Conservation (phyloP, 768 basidiomycete genomes). For the Sarcodon sp. region DNA sequence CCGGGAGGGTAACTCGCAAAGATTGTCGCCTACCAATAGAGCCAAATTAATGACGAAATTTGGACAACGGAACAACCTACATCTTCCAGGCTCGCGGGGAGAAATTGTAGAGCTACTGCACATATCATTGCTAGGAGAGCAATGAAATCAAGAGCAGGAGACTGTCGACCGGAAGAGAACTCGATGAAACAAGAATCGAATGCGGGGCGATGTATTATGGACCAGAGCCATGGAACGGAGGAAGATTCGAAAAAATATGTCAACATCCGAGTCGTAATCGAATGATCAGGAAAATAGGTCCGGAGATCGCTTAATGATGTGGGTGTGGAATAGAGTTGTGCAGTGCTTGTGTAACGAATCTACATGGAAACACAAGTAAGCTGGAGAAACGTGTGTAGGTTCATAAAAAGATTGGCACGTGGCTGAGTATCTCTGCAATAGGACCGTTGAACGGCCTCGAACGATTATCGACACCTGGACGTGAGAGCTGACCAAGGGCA, state of each 20-base stretch:
- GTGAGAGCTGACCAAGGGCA: background rate
- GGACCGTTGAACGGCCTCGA: too few species aligned
- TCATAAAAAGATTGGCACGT: background rate
- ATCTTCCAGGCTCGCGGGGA: conserved; percentile 10
- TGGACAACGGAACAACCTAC: conserved; percentile 1
- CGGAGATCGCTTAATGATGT: background rate
- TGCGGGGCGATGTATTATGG: conserved; percentile 10
- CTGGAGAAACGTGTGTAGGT: background rate
- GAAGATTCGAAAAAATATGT: conserved; percentile 11
- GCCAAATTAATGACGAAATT: background rate
- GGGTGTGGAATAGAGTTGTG: background rate
- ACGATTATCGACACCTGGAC: background rate
- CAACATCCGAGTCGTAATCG: conserved; percentile 9
- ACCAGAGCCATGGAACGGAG: conserved; percentile 9
- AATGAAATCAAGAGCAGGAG: conserved; percentile 9
- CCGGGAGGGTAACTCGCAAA: conserved; percentile 10
- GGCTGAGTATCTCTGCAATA: too few species aligned
- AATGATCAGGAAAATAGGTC: conserved; percentile 10
- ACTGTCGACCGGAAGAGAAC: conserved; percentile 5
- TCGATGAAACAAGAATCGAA: conserved; percentile 10
- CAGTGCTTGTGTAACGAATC: background rate
- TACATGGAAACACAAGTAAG: background rate
- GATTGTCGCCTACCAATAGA: conserved; percentile 1
- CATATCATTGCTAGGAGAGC: conserved; percentile 12
- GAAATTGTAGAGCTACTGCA: conserved; percentile 11